Percentiles rank a stretch among this genome's conserved stretches.
phyloP scores from a whole-genome alignment of 176 grass and related monocot species.

The Eragrostis nindensis region DNA sequence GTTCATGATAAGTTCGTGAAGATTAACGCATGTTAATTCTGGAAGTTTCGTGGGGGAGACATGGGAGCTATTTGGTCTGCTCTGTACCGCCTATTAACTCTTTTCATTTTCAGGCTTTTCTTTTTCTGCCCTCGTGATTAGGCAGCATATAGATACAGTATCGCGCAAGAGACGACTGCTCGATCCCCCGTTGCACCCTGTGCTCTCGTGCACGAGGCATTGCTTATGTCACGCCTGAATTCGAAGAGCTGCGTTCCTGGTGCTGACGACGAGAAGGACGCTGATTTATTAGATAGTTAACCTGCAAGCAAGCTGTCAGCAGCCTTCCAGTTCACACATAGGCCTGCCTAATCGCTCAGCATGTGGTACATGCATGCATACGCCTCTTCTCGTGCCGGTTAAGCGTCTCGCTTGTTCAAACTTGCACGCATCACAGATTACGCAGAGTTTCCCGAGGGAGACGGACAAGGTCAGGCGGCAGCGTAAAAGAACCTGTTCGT shows the following conservation, averaged over 20 bases:
- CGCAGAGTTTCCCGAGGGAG: neutral
- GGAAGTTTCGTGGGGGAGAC: neutral
- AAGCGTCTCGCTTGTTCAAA: slow-evolving; percentile 35
- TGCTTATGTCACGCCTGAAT: neutral
- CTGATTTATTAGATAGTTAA: neutral
- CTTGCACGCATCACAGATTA: slow-evolving; percentile 15
- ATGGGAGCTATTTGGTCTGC: too few relatives aligned
- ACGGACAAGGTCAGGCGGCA: neutral
- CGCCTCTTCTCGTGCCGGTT: neutral
- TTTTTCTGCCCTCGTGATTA: too few relatives aligned
- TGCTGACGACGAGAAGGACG: neutral
- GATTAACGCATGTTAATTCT: neutral
- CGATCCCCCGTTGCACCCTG: too few relatives aligned
- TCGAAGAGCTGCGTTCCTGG: too few relatives aligned
- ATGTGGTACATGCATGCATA: slow-evolving; percentile 3
- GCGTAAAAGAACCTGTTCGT: neutral
- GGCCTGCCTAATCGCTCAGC: too few relatives aligned
- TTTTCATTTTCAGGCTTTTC: too few relatives aligned
- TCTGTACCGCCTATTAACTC: too few relatives aligned
- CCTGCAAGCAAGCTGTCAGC: neutral
- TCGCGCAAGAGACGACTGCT: too few relatives aligned
- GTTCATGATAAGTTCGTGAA: neutral
- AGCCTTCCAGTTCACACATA: neutral
- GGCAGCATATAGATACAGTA: too few relatives aligned
- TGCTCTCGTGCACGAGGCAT: neutral